Evolutionary conservation across 164 flowering plant genomes (phyloP).

Genomic region (Litsea cubeba): DNA sequence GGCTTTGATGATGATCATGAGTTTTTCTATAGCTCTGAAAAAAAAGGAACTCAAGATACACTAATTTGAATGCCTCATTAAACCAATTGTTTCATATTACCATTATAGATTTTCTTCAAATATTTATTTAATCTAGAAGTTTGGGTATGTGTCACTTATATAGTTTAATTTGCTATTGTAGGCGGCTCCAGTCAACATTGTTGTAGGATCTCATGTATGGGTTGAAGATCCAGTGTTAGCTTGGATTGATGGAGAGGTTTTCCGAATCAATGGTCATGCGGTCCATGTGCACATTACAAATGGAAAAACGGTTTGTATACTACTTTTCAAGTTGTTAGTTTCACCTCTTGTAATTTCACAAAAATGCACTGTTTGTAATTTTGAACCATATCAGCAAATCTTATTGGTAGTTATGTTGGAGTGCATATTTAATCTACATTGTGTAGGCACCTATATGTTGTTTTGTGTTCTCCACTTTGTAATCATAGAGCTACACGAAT

Average conservation of each 20-base stretch:
- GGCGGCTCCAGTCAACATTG: constrained; percentile 81
- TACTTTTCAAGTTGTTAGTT: background rate
- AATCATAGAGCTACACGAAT: no score
- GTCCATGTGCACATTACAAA: constrained; percentile 47
- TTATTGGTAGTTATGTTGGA: background rate
- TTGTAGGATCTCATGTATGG: constrained; percentile 94
- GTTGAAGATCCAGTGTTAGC: constrained; percentile 68
- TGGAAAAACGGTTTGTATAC: constrained; percentile 59
- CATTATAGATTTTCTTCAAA: background rate
- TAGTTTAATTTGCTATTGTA: constrained; percentile 31
- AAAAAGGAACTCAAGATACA: no score
- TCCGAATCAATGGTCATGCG: constrained; percentile 55
- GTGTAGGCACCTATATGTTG: background rate
- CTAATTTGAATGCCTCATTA: no score
- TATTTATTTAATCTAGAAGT: background rate
- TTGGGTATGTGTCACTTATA: background rate
- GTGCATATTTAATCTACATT: background rate
- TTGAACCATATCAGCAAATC: no score
- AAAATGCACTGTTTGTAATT: background rate
- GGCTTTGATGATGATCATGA: no score
- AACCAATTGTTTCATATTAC: no score
- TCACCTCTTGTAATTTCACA: background rate
- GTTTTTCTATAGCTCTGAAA: no score
- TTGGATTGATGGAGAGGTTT: constrained; percentile 88
- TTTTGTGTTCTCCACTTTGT: background rate